Evolutionary conservation across 2,329 filamentous ascomycete genomes (phyloP), one percentile per base, ranked within the genome.

Genomic region (Neocatenulostroma microsporum): DNA sequence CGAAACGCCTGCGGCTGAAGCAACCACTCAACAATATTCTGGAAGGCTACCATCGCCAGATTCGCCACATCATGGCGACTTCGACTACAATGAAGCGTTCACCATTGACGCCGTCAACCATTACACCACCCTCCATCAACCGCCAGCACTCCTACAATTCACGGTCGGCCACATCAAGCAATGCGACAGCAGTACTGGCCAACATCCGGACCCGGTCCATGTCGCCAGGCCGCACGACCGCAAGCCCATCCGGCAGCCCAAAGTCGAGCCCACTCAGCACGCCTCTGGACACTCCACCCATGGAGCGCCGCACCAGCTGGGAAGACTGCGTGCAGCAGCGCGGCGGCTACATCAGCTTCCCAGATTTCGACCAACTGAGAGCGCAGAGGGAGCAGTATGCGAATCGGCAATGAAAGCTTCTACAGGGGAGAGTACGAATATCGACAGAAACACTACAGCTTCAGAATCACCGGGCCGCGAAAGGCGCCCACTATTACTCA

Each of bases 281-380:
- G 26, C 49, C 51, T 3, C 30, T 30, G 30, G 47, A 41, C 9
- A 42, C 25, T 20, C 30, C 39, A n/a, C 41, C 29, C 24, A 30
- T 29, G 4, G 40, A 44, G 18, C 45, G 48, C n/a, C 34, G 53
- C 17, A 48, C 46, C 30, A 54, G 49, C 37, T 57, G 54, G 53
- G 52, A 57, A 34, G 52, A 55, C 35, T 56, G 51, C 42, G 48
- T 43, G 42, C 40, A 45, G 18, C 49, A 53, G 40, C 46, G 52
- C 17, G 51, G 52, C 19, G 54, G 55, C 34, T 59, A 59, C 40
- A 51, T 56, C 40, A 49, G 44, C 13, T 59, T 59, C 30, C 53
- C 53, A n/a, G 54, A 57, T 34, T 57, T 56, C 33, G 54, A 57
- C 37, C 40, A 46, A 32, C 32, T 49, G 21, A 33, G 24, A 19